phyloP scores from a whole-genome alignment of 768 basidiomycete genomes.

The Multifurca ochricompacta region DNA sequence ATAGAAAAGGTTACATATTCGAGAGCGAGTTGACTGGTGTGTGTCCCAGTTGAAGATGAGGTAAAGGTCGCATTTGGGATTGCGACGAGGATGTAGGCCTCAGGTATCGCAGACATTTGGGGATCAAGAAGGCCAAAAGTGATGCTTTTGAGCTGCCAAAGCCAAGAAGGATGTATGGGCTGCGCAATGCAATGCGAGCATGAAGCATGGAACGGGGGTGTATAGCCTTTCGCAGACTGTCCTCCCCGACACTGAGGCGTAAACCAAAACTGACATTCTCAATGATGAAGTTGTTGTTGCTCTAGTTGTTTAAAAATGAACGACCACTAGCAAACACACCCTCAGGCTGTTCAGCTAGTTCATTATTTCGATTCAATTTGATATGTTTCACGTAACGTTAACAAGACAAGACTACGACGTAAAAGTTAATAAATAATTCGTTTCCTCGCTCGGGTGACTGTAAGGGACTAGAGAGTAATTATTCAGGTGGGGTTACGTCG shows the following conservation, averaged over 20 bases:
- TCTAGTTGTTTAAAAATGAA: no score
- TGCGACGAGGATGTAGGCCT: conserved; percentile 17
- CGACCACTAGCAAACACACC: no score
- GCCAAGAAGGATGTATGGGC: neutral
- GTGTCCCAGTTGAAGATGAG: conserved; percentile 6
- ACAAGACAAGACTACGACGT: neutral
- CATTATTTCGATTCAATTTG: no score
- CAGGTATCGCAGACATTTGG: neutral
- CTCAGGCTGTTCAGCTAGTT: no score
- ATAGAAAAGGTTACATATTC: conserved; percentile 17
- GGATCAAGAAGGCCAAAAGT: neutral
- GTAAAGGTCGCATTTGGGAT: conserved; percentile 15
- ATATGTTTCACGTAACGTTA: no score
- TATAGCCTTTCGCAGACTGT: neutral
- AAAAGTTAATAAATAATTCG: neutral
- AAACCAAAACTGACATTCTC: no score
- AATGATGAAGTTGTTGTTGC: no score
- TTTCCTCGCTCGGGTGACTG: neutral
- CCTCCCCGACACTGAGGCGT: no score
- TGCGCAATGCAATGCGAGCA: neutral
- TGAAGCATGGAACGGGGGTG: no score
- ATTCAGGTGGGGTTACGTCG: conserved; percentile 6
- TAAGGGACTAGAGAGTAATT: neutral
- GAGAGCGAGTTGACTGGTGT: conserved; percentile 12
- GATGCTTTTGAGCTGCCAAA: neutral